Evolutionary conservation across 2,329 filamentous ascomycete species (phyloP), one percentile per base, ranked within the genome.

Genomic region (Colletotrichum endophyticum): DNA sequence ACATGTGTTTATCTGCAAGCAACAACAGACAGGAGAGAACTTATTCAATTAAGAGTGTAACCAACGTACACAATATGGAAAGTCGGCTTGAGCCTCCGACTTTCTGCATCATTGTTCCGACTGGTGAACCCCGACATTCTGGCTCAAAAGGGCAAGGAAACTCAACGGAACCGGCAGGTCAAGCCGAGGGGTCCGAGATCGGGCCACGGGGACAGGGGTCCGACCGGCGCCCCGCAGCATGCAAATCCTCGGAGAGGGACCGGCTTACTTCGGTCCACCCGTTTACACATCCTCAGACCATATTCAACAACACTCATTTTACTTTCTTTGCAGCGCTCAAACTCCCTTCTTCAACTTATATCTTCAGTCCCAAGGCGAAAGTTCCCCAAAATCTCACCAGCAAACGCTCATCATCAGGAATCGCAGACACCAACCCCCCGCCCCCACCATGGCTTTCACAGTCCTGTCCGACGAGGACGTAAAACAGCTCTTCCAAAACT

Each of bases 381-480:
- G 9, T 0, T 16, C 19, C 22, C 6, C 15, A 4, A 22, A 32
- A 12, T 2, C 5, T 22, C 59, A 61, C n/a, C 15, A 32, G 19
- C 39, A 5, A 73, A n/a, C 12, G 13, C 22, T 15, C 16, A 39
- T 12, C 22, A n/a, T 8, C 11, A 8, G 6, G 16, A 19, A 6
- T 39, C 30, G 19, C 13, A 27, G 12, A 13, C n/a, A 3, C 3
- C 8, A 12, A 44, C 1, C 1, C 36, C 32, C 9, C 19, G 2
- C 73, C 34, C 61, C 63, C 81, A 84, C 68, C 73, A 92, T 92
- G 91, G 84, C 90, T 63, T 87, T 93, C 79, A 89, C 91, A 2
- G 84, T 93, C n/a, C 87, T 94, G 53, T 90, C 88, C 7, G 90
- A 93, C 80, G 84, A 87, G 53, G 86, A 93, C 82, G 89, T 93